These are phyloP conservation scores for Cyberlindnera euphorbiae DNA, from an alignment of 805 yeast genomes.

Conservation along the genomic window DNA sequence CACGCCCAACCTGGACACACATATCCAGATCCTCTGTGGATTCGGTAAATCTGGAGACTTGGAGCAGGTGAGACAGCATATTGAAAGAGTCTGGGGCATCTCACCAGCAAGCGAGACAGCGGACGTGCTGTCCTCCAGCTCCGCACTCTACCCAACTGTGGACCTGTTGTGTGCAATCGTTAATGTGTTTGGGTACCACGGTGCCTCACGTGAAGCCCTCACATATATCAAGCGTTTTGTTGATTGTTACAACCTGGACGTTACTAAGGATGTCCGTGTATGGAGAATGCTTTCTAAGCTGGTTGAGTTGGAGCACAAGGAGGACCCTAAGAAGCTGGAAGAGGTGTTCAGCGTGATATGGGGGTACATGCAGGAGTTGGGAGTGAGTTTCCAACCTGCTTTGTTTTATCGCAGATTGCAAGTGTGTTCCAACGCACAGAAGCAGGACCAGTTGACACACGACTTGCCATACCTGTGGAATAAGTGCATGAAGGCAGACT, in stretches of 20 bases:
- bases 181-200: conserved; percentile 17
- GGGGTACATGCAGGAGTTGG: conserved; percentile 12
- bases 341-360: conserved; percentile 14
- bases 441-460: conserved; percentile 6
- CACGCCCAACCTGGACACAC: conserved; percentile 17
- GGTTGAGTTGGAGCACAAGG: conserved; percentile 6
- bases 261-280: conserved; percentile 3
- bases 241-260: conserved; percentile 10
- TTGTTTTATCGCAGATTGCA: conserved; percentile 12
- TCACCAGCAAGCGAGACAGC: conserved; percentile 5
- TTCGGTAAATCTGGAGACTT: conserved; percentile 17
- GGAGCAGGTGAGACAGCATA: conserved; percentile 17
- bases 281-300: conserved; percentile 18
- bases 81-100: conserved; percentile 22
- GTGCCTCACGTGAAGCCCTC: conserved; percentile 8
- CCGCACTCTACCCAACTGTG: conserved; percentile 20
- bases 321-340: conserved; percentile 2
- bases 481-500: conserved; percentile 3
- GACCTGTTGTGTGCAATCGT: conserved; percentile 14
- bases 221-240: conserved; percentile 14
- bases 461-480: conserved; percentile 14
- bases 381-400: conserved; percentile 8
- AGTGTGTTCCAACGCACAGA: conserved; percentile 6
- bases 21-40: conserved; percentile 21
- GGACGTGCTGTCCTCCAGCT: conserved; percentile 5